A percentile compares a stretch with the other conserved stretches of the same genome.
phyloP scores from a whole-genome alignment of 768 basidiomycete species.

The Thelephora aurantiotincta region DNA sequence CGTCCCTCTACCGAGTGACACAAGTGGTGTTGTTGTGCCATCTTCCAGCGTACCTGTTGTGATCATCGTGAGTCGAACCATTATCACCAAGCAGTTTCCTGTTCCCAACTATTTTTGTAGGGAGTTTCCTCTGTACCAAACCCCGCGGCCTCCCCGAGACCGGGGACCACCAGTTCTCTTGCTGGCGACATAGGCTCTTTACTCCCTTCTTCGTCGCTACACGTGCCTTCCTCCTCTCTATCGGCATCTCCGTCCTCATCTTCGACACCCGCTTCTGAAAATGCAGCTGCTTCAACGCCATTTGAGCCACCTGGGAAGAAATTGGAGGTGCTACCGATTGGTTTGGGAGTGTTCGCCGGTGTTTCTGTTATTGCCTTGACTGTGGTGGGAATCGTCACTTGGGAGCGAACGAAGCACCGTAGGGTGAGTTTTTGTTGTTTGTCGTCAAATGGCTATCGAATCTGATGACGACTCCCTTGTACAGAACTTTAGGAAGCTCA shows the following conservation, averaged over 20 bases:
- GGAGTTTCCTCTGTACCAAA: neutral
- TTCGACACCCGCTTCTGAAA: slow-evolving; percentile 13
- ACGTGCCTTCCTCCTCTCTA: slow-evolving; percentile 4
- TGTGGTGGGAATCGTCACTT: slow-evolving; percentile 73
- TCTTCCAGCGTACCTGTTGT: slow-evolving; percentile 1
- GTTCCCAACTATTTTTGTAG: neutral
- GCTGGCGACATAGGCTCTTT: neutral
- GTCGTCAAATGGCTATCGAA: neutral
- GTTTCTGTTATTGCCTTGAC: slow-evolving; percentile 75
- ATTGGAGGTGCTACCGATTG: slow-evolving; percentile 66
- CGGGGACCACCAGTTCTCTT: slow-evolving; percentile 2
- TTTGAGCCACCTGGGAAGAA: slow-evolving; percentile 63
- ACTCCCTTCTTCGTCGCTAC: slow-evolving; percentile 5
- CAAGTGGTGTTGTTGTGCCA: too few species aligned
- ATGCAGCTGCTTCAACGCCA: slow-evolving; percentile 19
- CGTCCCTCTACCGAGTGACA: too few species aligned
- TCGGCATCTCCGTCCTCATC: slow-evolving; percentile 11
- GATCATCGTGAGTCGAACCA: neutral
- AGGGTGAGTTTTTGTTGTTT: slow-evolving; percentile 32
- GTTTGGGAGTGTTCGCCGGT: slow-evolving; percentile 73
- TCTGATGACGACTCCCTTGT: slow-evolving; percentile 4
- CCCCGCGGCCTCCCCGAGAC: neutral
- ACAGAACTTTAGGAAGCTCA: slow-evolving; percentile 63
- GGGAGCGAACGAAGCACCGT: slow-evolving; percentile 78
- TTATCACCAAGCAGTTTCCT: neutral